A percentile compares a stretch with the other conserved stretches of the same genome.
Conservation (phyloP, 1,284 basidiomycete genomes). For the Wallemia mellicola region DNA sequence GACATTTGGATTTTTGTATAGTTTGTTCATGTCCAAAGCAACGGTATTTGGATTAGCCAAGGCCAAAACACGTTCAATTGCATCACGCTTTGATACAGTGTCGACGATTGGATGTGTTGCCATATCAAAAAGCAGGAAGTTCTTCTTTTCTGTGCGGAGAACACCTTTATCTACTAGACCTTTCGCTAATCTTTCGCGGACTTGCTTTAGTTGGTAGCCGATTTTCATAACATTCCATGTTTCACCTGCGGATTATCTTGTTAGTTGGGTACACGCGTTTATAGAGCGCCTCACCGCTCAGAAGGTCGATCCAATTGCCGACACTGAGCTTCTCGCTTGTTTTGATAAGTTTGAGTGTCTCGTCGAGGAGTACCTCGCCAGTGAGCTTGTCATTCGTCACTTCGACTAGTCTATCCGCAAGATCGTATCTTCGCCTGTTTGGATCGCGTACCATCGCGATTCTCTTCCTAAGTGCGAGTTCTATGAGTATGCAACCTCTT, state of each 20-base stretch:
- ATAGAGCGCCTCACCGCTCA: slow-evolving; percentile 63
- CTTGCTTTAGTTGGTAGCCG: slow-evolving; percentile 87
- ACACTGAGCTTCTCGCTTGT: slow-evolving; percentile 47
- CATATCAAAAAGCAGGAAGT: slow-evolving; percentile 95
- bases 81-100: slow-evolving; percentile 53
- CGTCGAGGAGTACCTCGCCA: slow-evolving; percentile 79
- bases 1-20: slow-evolving; percentile 34
- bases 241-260: slow-evolving; percentile 33
- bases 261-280: too few relatives aligned
- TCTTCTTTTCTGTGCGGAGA: slow-evolving; percentile 84
- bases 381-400: slow-evolving; percentile 71
- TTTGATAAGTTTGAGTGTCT: slow-evolving; percentile 82
- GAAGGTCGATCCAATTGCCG: slow-evolving; percentile 70
- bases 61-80: slow-evolving; percentile 40
- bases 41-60: slow-evolving; percentile 56
- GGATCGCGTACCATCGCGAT: slow-evolving; percentile 68
- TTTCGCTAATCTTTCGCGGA: slow-evolving; percentile 83
- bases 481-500: slow-evolving; percentile 75
- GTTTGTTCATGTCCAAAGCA: slow-evolving; percentile 36
- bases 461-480: slow-evolving; percentile 61
- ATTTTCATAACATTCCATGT: slow-evolving; percentile 99
- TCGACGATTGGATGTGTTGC: slow-evolving; percentile 85
- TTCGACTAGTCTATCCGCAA: slow-evolving; percentile 60
- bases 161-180: slow-evolving; percentile 89
- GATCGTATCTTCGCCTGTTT: slow-evolving; percentile 37